Percentiles rank a stretch among this genome's conserved stretches.
Evolutionary conservation across 139 green algal species (phyloP).

Genomic region (Coccomyxa sp.): DNA sequence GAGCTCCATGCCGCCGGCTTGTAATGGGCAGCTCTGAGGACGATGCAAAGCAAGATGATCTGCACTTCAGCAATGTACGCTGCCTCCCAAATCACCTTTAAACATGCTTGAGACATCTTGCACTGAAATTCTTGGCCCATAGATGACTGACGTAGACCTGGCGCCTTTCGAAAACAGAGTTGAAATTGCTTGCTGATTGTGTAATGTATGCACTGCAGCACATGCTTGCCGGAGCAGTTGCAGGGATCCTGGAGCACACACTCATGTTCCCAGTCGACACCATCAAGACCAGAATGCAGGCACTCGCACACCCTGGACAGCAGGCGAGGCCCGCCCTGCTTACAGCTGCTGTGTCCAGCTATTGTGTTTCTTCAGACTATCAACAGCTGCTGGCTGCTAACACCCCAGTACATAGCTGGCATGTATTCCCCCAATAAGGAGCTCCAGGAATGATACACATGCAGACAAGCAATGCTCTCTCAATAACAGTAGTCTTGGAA

Average conservation of each 20-base stretch:
- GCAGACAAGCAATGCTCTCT: not conserved
- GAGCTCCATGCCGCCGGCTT: too few relatives aligned
- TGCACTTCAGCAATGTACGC: too few relatives aligned
- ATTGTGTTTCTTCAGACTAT: not conserved
- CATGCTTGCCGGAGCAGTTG: constrained; percentile 80
- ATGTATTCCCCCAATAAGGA: too few relatives aligned
- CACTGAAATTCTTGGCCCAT: too few relatives aligned
- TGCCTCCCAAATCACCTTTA: too few relatives aligned
- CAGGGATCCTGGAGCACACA: constrained; percentile 92
- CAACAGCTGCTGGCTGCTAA: not conserved
- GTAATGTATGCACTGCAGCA: too few relatives aligned
- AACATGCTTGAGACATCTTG: too few relatives aligned
- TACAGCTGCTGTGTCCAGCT: not conserved
- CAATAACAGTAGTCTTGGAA: not conserved
- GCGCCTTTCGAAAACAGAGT: too few relatives aligned
- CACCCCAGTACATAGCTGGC: not conserved
- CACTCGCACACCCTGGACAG: constrained; percentile 82
- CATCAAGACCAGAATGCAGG: constrained; percentile 97
- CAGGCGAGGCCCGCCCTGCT: constrained; percentile 22
- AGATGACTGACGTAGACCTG: too few relatives aligned
- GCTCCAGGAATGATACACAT: not conserved
- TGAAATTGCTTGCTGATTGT: too few relatives aligned
- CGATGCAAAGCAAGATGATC: too few relatives aligned
- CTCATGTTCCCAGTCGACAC: constrained; percentile 97
- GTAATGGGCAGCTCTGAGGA: too few relatives aligned